Percentiles rank a stretch among this genome's conserved stretches.
phyloP scores from a whole-genome alignment of 352 stramenopile genomes.

The Phytophthora fragariaefolia region DNA sequence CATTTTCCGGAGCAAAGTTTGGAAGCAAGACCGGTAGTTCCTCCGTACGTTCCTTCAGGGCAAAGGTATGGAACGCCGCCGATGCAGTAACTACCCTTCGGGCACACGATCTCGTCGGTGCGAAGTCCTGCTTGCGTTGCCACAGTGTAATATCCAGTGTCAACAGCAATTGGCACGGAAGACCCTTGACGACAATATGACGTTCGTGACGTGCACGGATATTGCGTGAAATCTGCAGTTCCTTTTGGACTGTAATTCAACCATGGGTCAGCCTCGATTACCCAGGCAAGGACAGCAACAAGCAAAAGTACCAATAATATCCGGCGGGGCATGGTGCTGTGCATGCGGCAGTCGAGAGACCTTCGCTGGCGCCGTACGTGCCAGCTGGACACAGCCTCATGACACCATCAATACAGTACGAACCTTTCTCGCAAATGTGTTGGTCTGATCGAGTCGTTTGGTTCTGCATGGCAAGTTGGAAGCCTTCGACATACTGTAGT shows the following conservation, averaged over 20 bases:
- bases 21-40: conserved; percentile 48
- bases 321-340: conserved; percentile 63
- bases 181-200: conserved; percentile 63
- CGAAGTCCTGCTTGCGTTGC: conserved; percentile 41
- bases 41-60: conserved; percentile 58
- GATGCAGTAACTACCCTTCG: conserved; percentile 67
- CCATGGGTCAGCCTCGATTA: not conserved
- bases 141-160: conserved; percentile 57
- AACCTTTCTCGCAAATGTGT: conserved; percentile 55
- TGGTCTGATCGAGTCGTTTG: conserved; percentile 54
- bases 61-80: conserved; percentile 57
- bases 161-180: conserved; percentile 40
- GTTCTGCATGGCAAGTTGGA: conserved; percentile 36
- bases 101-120: conserved; percentile 61
- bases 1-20: conserved; percentile 59
- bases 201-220: conserved; percentile 44
- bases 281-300: too few species aligned
- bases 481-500: conserved; percentile 56
- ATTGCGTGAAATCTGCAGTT: conserved; percentile 41
- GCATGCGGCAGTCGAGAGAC: conserved; percentile 52
- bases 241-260: conserved; percentile 47
- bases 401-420: conserved; percentile 61
- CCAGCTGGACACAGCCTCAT: conserved; percentile 61
- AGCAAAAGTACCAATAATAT: conserved; percentile 78
- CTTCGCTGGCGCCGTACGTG: conserved; percentile 47